Base-by-base conservation (phyloP, 305 asterid genomes). In the Fraxinus latifolia region DNA sequence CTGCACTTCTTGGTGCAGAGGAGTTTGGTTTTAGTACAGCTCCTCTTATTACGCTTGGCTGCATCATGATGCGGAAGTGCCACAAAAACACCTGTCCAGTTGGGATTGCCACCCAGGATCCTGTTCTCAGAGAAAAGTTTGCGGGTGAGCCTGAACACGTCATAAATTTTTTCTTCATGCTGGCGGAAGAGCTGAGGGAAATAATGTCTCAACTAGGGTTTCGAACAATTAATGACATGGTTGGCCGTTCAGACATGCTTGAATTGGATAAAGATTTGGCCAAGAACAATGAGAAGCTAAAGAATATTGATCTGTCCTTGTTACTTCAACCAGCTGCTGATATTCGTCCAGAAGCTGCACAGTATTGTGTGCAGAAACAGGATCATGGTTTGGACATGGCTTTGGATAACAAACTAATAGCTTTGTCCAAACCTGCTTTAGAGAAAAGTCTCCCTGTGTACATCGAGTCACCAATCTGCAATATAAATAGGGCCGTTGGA, bases 21-120 rank as follows among this genome's bases (percentile, higher is more conserved):
- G 99, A 96, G 90, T 96, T 96, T 21, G 99, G 98, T 84, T 96
- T 96, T 84, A 96, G 98, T 89, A 96, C 99, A n/a, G 99, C 98
- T 72, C 99, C 99, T 62, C 97, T 96, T 78, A 96, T 96, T 79
- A 92, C 97, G 0, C 93, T 96, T 11, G 99, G 99, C 60, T 96
- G 99, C 91, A 95, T 96, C 83, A 96, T 96, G 99, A 96, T 96
- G 98, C 85, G 98, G 19, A 96, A 96, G 91, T 96, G 99, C 89
- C 99, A 96, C 79, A 95, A 94, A 85, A 96, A 96, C 88, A 96
- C 99, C 34, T 96, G 98, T 84, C 99, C 98, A 27, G 99, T 96
- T 65, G 99, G 99, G 76, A 95, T 96, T 74, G 99, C 99, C 77
- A 96, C 98, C 72, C 99, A 96, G 87, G 99, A 96, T 88, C 99